A percentile compares a stretch with the other conserved stretches of the same genome.
phyloP scores from a whole-genome alignment of 305 asterid species.

The Fraxinus ornus region DNA sequence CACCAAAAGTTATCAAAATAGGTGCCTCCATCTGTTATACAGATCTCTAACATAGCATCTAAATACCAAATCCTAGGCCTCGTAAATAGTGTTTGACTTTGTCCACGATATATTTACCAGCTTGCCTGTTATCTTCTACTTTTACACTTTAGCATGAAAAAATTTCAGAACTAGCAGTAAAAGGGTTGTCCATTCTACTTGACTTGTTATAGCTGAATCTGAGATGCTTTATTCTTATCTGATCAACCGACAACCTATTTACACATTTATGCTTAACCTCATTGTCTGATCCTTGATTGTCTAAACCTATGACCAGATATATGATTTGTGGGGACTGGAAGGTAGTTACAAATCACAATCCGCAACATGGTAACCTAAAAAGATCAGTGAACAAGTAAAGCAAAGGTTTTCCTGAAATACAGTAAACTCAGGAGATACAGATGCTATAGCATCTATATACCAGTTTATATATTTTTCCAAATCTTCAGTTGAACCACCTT shows the following conservation, averaged over 20 bases:
- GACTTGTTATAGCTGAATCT: background rate
- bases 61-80: background rate
- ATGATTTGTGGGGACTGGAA: background rate
- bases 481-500: background rate
- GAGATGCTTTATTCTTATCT: background rate
- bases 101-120: background rate
- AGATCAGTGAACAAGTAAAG: background rate
- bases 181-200: background rate
- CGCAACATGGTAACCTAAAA: background rate
- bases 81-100: background rate
- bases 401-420: background rate
- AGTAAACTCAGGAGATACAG: background rate
- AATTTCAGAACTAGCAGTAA: background rate
- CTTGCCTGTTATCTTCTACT: background rate
- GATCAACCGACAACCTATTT: background rate
- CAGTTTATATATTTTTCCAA: background rate
- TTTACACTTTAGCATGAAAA: background rate
- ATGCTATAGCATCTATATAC: background rate
- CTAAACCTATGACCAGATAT: background rate
- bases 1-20: background rate
- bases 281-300: background rate
- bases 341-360: background rate
- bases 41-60: background rate
- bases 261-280: background rate
- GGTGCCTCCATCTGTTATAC: background rate